A percentile compares a stretch with the other conserved stretches of the same genome.
Conservation (phyloP, 352 stramenopile species). For the Blastocystis hominis region DNA sequence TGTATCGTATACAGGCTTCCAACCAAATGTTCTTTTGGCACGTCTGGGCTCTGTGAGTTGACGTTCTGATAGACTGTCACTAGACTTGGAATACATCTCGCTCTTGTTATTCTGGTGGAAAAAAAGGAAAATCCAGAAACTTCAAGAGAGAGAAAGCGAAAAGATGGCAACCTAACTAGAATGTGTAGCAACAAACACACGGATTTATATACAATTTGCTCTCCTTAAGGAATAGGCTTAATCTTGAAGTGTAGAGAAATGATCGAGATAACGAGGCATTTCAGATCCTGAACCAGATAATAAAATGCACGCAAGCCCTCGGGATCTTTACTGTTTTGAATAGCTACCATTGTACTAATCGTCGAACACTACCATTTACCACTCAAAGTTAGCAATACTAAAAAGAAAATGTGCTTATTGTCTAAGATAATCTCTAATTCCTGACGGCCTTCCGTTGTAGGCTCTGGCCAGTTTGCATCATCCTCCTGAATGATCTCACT, state of each 20-base stretch:
- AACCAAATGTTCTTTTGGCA: neutral
- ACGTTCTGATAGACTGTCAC: neutral
- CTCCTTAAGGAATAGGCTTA: constrained; percentile 78
- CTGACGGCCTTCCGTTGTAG: constrained; percentile 79
- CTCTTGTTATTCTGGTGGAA: neutral
- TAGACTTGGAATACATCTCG: neutral
- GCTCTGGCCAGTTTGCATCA: constrained; percentile 86
- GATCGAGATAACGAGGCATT: constrained; percentile 86
- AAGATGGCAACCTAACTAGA: neutral
- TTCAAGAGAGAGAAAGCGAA: neutral
- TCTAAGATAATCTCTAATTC: constrained; percentile 88
- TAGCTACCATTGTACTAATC: constrained; percentile 84
- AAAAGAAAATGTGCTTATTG: constrained; percentile 91
- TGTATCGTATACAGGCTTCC: neutral
- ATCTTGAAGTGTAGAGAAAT: constrained; percentile 94
- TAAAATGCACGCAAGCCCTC: constrained; percentile 85
- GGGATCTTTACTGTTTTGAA: constrained; percentile 86
- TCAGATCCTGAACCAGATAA: constrained; percentile 91
- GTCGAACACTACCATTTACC: constrained; percentile 73
- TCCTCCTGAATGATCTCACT: constrained; percentile 84
- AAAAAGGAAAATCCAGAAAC: neutral
- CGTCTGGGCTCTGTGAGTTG: neutral
- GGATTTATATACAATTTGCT: constrained; percentile 13
- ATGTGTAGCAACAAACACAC: neutral
- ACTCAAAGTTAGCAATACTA: constrained; percentile 62